phyloP scores from a whole-genome alignment of 257 asterid genomes.

The Ligustrum vulgare region DNA sequence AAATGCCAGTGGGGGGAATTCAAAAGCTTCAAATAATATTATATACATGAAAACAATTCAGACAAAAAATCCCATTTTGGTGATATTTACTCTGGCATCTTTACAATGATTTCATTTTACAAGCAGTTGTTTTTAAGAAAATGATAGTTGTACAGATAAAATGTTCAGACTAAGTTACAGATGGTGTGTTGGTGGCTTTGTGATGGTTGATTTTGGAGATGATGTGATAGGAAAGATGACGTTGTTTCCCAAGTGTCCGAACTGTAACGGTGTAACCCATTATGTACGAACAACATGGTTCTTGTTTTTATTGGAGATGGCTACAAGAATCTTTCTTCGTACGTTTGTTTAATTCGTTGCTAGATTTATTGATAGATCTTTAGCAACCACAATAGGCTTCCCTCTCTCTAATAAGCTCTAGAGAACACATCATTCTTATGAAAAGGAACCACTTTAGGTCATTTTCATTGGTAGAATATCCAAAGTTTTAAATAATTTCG shows the following conservation, averaged over 20 bases:
- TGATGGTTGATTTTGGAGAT: too few relatives aligned
- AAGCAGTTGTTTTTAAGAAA: neutral
- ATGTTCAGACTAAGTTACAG: too few relatives aligned
- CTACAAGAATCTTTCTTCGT: neutral
- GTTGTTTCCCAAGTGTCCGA: too few relatives aligned
- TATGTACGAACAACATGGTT: too few relatives aligned
- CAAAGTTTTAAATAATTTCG: neutral
- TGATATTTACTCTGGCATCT: neutral
- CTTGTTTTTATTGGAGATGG: neutral
- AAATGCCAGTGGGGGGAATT: neutral
- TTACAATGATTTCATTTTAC: neutral
- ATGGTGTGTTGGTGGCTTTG: too few relatives aligned
- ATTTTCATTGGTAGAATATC: neutral
- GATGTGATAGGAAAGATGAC: too few relatives aligned
- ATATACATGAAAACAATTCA: too few relatives aligned
- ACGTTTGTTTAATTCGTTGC: neutral
- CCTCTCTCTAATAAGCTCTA: neutral
- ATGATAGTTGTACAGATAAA: too few relatives aligned
- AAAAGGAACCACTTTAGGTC: neutral
- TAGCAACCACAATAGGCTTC: neutral
- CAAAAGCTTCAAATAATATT: neutral
- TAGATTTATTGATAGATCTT: neutral
- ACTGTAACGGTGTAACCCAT: too few relatives aligned
- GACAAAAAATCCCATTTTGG: neutral
- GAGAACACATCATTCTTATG: neutral